These are phyloP conservation scores for Fusarium sp. DNA, from an alignment of 2,329 filamentous ascomycete species.

Conservation along the genomic window DNA sequence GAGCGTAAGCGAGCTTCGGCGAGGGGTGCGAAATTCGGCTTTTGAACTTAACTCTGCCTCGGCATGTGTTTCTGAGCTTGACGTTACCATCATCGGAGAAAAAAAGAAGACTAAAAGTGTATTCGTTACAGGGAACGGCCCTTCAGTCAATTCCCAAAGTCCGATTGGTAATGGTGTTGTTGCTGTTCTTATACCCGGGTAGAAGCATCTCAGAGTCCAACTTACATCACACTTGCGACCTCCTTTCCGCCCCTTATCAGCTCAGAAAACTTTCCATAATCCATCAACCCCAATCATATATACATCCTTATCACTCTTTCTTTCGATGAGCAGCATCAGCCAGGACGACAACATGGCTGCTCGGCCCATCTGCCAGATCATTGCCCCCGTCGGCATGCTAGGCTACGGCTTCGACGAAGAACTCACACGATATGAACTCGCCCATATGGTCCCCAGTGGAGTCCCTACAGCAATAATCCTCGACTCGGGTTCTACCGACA, in stretches of 20 bases:
- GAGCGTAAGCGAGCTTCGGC: background rate
- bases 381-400: constrained; percentile 62
- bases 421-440: constrained; percentile 42
- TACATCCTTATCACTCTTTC: background rate
- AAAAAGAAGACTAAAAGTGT: background rate
- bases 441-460: constrained; percentile 40
- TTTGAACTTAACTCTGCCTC: background rate
- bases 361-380: constrained; percentile 51
- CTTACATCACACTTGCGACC: background rate
- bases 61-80: background rate
- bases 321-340: background rate
- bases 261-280: background rate
- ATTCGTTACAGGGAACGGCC: background rate
- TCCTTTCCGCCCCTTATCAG: background rate
- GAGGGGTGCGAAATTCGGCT: background rate
- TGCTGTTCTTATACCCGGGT: background rate
- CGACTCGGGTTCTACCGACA: constrained; percentile 51
- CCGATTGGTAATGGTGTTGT: background rate
- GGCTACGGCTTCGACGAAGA: constrained; percentile 59
- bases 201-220: background rate
- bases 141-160: background rate
- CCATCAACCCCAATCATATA: background rate
- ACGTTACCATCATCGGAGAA: background rate
- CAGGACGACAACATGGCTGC: background rate
- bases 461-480: constrained; percentile 51